Conservation (phyloP, 2,329 filamentous ascomycete genomes). For the Colletotrichum sansevieriae region DNA sequence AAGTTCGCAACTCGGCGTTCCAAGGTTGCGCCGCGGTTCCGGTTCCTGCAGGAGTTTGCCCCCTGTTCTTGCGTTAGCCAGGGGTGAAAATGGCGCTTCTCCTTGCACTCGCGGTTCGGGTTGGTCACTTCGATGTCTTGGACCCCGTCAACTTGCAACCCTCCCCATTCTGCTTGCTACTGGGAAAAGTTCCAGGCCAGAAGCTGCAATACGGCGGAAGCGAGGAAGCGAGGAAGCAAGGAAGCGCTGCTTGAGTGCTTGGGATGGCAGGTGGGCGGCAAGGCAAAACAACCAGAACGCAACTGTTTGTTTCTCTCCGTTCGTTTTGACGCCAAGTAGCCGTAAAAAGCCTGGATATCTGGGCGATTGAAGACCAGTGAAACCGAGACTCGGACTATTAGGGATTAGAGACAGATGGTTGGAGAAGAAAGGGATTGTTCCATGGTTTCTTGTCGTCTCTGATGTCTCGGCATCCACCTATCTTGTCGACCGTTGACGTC, state of each 20-base stretch:
- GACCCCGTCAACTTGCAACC: conserved; percentile 9
- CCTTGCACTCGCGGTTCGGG: conserved; percentile 20
- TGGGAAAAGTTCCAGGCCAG: not conserved
- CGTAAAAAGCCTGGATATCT: conserved; percentile 12
- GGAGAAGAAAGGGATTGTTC: conserved; percentile 29
- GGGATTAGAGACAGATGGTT: conserved; percentile 26
- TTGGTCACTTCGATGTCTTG: not conserved
- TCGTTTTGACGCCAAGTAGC: conserved; percentile 22
- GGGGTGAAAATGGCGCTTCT: conserved; percentile 42
- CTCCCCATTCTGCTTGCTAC: conserved; percentile 27
- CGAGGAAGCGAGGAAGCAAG: not conserved
- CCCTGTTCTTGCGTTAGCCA: conserved; percentile 41
- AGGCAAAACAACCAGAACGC: conserved; percentile 11
- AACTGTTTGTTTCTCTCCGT: conserved; percentile 37
- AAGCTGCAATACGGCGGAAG: not conserved
- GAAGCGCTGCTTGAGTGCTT: not conserved
- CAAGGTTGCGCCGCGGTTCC: conserved; percentile 33
- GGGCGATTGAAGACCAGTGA: conserved; percentile 20
- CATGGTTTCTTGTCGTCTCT: not conserved
- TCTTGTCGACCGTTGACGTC: not conserved
- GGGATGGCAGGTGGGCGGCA: conserved; percentile 20
- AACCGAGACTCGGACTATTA: conserved; percentile 21
- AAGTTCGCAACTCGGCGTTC: conserved; percentile 12
- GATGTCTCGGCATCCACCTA: conserved; percentile 5
- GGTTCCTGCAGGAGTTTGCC: conserved; percentile 41